Percentiles rank a stretch among this genome's conserved stretches.
Evolutionary conservation across 2,329 filamentous ascomycete species (phyloP).

Genomic region (Aspergillus puulaauensis): DNA sequence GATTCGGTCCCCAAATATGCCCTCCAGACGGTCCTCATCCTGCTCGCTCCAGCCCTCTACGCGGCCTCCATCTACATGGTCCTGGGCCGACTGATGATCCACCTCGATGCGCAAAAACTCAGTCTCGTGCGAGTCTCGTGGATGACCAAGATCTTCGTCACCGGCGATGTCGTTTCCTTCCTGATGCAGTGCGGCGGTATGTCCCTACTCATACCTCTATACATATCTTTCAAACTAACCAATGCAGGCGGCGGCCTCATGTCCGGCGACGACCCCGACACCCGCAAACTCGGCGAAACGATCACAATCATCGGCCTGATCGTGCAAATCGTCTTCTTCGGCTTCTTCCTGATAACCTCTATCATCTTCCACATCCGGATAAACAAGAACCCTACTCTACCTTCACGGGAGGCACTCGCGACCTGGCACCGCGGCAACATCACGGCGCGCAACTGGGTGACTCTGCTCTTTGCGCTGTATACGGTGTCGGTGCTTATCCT

Average conservation of each 20-base stretch:
- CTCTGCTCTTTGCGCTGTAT: constrained; percentile 11
- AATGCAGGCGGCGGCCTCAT: constrained; percentile 19
- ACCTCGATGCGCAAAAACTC: background rate
- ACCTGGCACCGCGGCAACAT: background rate
- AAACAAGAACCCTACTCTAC: constrained; percentile 26
- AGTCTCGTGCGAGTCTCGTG: background rate
- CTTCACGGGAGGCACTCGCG: background rate
- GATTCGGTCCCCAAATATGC: constrained; percentile 27
- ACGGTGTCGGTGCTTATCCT: constrained; percentile 18
- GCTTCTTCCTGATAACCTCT: constrained; percentile 53
- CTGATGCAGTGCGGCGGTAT: constrained; percentile 30
- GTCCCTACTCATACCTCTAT: background rate
- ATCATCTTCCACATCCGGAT: constrained; percentile 52
- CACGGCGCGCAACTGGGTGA: constrained; percentile 11
- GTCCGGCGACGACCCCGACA: constrained; percentile 10
- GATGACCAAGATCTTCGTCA: constrained; percentile 29
- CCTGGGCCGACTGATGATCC: background rate
- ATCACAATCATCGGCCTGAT: constrained; percentile 58
- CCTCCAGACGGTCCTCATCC: constrained; percentile 35
- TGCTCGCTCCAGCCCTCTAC: constrained; percentile 42
- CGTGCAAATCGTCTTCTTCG: constrained; percentile 59
- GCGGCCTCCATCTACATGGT: constrained; percentile 37
- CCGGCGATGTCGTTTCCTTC: constrained; percentile 35
- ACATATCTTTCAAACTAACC: background rate
- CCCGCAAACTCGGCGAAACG: constrained; percentile 17